Evolutionary conservation across 768 basidiomycete genomes (phyloP), one percentile per base, ranked within the genome.

Genomic region (Gloeostereum incarnatum): DNA sequence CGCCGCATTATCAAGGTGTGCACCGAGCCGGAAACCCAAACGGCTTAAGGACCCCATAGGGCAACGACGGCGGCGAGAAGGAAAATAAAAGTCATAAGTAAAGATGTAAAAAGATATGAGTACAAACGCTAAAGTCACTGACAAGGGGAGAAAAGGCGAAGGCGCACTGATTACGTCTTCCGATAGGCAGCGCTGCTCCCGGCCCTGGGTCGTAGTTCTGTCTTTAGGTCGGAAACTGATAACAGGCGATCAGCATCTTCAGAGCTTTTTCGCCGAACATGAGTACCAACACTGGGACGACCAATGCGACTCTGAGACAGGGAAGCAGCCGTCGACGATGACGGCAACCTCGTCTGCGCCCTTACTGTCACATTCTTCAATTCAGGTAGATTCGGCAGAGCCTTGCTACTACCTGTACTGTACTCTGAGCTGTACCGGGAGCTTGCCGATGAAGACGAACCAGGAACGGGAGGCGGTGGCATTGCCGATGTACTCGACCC

Each of bases 261-360:
- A 17, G 38, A 20, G 36, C 38, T 44, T 16, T 38, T 39, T 24
- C 43, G 20, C 10, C 38, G 33, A 9, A 14, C 52, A n/a, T n/a
- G n/a, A n/a, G n/a, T n/a, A 19, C 59, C 63, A 13, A 55, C 58
- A 37, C 66, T 71, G 22, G 69, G 67, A 38, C 70, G 60, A 19
- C 71, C 71, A 39, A 66, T 66, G 30, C 75, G 56, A 62, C 75
- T 66, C 56, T 72, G 63, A 36, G 68, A 54, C 39, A 73, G 47
- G 37, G 53, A 45, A n/a, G 61, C 37, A 14, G 55, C 54, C n/a
- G 47, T 42, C 4, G 52, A 36, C 20, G 68, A 61, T 5, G 64
- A 50, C 10, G 69, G 62, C 41, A 61, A 51, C 47, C 65, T 66
- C 6, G 63, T 60, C 21, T 62, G 49, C 2, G 60, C 50, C 41